Conservation (phyloP, 2,329 filamentous ascomycete genomes). For the Beauveria medogensis region DNA sequence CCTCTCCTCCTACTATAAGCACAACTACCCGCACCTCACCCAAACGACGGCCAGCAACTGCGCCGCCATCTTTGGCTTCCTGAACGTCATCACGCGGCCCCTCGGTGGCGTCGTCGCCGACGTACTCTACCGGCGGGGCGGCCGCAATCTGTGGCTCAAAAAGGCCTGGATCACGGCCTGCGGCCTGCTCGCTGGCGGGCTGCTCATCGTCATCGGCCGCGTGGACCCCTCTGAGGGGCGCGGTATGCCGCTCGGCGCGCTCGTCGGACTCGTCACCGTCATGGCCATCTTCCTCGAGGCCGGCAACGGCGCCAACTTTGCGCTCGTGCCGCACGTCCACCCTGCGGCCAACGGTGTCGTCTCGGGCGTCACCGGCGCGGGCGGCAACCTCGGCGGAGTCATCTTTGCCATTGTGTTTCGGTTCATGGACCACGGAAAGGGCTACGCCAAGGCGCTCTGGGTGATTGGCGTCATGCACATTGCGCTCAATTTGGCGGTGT, state of each 20-base stretch:
- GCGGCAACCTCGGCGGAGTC: conserved; percentile 78
- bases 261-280: conserved; percentile 70
- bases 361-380: conserved; percentile 69
- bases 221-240: conserved; percentile 51
- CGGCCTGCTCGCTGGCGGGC: conserved; percentile 54
- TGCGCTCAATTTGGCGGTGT: conserved; percentile 56
- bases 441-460: conserved; percentile 68
- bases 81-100: conserved; percentile 62
- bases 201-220: conserved; percentile 54
- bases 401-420: conserved; percentile 73
- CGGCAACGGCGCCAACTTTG: conserved; percentile 79
- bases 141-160: conserved; percentile 28
- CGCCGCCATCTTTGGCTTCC: conserved; percentile 67
- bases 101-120: conserved; percentile 53
- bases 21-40: conserved; percentile 49
- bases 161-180: conserved; percentile 39
- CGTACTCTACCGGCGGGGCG: conserved; percentile 34
- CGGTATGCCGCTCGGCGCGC: conserved; percentile 35
- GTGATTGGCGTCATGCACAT: conserved; percentile 74
- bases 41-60: conserved; percentile 51
- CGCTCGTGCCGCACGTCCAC: conserved; percentile 79
- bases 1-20: conserved; percentile 50
- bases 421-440: conserved; percentile 56
- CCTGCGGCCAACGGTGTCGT: conserved; percentile 72
- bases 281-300: conserved; percentile 79